Percentiles rank a stretch among this genome's conserved stretches.
phyloP scores from a whole-genome alignment of 768 basidiomycete genomes.

The Leucocoprinus birnbaumii region DNA sequence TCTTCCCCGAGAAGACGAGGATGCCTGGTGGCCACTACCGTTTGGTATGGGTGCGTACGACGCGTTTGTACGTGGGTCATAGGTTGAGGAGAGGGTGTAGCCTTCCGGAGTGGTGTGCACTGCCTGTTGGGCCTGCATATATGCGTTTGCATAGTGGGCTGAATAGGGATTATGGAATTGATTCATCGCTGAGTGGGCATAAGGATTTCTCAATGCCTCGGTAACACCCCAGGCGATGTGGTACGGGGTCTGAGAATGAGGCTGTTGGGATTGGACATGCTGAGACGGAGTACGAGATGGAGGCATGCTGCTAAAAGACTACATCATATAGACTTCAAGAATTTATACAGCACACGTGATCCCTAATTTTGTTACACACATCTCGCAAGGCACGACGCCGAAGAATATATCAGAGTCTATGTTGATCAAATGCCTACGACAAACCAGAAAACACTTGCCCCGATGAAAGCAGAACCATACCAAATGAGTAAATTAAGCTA shows the following conservation, averaged over 20 bases:
- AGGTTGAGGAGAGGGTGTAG: constrained; percentile 8
- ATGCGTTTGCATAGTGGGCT: constrained; percentile 56
- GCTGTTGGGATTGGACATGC: constrained; percentile 7
- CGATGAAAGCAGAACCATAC: constrained; percentile 9
- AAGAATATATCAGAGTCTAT: constrained; percentile 1
- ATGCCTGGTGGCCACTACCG: neutral
- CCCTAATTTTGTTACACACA: neutral
- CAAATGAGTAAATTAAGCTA: constrained; percentile 14
- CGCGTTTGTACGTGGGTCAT: constrained; percentile 1
- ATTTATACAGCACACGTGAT: constrained; percentile 9
- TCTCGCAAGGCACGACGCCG: neutral
- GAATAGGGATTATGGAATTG: constrained; percentile 27
- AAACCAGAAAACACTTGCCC: constrained; percentile 6
- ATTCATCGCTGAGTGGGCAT: constrained; percentile 18
- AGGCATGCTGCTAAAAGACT: neutral
- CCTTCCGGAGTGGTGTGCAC: constrained; percentile 8
- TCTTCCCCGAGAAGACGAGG: neutral
- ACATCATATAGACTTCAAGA: neutral
- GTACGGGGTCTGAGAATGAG: neutral
- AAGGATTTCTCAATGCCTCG: constrained; percentile 7
- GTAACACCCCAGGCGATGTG: neutral
- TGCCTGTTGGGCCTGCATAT: constrained; percentile 29
- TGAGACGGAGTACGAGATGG: neutral
- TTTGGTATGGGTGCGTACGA: neutral
- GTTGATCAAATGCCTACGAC: constrained; percentile 11